phyloP scores from a whole-genome alignment of 345 rosid species.

The Hibiscus tridactylites region DNA sequence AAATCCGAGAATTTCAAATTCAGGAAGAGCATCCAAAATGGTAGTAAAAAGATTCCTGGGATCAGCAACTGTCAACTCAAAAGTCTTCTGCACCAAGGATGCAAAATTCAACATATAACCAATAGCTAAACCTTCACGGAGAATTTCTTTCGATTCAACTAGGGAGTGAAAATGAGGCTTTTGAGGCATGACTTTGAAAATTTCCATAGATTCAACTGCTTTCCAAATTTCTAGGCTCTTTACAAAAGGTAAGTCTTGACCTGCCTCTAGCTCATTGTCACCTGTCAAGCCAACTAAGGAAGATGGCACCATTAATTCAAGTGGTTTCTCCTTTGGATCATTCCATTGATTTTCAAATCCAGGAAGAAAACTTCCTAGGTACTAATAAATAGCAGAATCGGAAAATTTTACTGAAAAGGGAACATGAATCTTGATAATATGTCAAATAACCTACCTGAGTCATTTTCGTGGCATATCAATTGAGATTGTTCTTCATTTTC shows the following conservation, averaged over 20 bases:
- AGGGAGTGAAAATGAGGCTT: slow-evolving; percentile 5
- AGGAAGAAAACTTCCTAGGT: neutral
- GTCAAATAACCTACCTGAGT: neutral
- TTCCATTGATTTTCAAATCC: neutral
- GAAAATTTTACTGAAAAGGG: neutral
- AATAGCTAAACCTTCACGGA: slow-evolving; percentile 5
- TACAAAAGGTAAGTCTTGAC: neutral
- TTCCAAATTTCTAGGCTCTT: slow-evolving; percentile 1
- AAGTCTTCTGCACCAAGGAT: slow-evolving; percentile 2
- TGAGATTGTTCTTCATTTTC: slow-evolving; percentile 1
- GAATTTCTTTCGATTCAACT: neutral
- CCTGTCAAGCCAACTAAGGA: neutral
- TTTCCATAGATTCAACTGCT: neutral
- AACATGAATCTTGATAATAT: neutral
- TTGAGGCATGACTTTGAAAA: slow-evolving; percentile 7
- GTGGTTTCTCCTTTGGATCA: neutral
- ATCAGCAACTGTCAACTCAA: neutral
- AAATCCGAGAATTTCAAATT: slow-evolving; percentile 3
- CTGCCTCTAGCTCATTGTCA: neutral
- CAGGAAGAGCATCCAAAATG: slow-evolving; percentile 7
- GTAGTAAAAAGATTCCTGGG: neutral
- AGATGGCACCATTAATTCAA: neutral
- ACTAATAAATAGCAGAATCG: neutral
- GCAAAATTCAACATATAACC: neutral
- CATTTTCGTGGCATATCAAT: neutral